These are phyloP conservation scores for Coelastrella sp. DNA, from an alignment of 139 green algal genomes.

Conservation along the genomic window DNA sequence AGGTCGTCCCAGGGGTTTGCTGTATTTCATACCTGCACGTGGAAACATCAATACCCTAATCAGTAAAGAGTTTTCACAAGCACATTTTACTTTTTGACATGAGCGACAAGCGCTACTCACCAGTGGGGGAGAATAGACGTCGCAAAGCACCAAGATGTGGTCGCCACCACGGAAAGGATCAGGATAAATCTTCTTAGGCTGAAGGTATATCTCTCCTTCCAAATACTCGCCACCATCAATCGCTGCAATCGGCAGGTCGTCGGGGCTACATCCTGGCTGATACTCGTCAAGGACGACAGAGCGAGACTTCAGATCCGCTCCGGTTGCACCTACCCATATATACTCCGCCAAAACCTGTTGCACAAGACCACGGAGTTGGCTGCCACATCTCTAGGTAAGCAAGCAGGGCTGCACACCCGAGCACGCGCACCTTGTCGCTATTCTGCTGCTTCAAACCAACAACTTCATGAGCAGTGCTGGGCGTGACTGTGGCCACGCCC, in stretches of 20 bases:
- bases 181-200: slow-evolving; percentile 70
- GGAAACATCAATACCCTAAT: background rate
- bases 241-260: slow-evolving; percentile 46
- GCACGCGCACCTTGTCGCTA: background rate
- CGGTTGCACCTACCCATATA: slow-evolving; percentile 63
- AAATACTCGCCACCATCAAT: slow-evolving; percentile 40
- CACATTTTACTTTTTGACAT: no score
- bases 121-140: slow-evolving; percentile 63
- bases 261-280: slow-evolving; percentile 36
- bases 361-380: background rate
- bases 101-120: background rate
- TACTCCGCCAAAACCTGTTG: slow-evolving; percentile 71
- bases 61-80: no score
- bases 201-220: slow-evolving; percentile 63
- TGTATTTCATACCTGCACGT: slow-evolving; percentile 21
- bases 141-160: slow-evolving; percentile 84
- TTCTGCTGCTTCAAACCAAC: background rate
- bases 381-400: background rate
- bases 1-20: slow-evolving; percentile 18
- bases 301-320: slow-evolving; percentile 56
- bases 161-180: slow-evolving; percentile 77
- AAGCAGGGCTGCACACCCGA: background rate
- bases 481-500: background rate
- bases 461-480: background rate
- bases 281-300: slow-evolving; percentile 47